A percentile compares a stretch with the other conserved stretches of the same genome.
Conservation (phyloP, 139 green algal species). For the Asterochloris erici region DNA sequence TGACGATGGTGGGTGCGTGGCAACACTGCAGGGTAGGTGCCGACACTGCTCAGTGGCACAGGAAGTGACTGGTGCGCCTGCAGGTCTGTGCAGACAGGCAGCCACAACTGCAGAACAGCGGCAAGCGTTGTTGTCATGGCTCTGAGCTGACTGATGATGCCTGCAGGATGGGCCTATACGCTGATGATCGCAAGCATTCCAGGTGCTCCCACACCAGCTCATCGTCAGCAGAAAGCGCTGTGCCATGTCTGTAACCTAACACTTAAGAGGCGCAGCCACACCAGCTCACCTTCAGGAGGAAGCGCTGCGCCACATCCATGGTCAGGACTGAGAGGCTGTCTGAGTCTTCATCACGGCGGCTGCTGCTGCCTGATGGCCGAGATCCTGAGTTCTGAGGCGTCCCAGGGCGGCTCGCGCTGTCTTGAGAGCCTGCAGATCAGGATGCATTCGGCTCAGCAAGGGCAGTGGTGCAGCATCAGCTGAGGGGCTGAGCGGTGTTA, state of each 20-base stretch:
- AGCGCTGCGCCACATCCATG: conserved; percentile 4
- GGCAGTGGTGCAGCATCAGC: not conserved
- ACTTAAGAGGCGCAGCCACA: not conserved
- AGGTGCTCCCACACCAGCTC: not conserved
- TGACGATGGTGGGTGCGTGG: too few species aligned
- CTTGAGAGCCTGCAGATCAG: not conserved
- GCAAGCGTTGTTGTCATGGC: too few species aligned
- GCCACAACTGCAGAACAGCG: too few species aligned
- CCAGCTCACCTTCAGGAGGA: conserved; percentile 1
- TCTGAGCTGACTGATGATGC: not conserved
- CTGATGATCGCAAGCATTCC: not conserved
- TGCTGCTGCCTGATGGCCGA: not conserved
- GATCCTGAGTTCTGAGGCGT: not conserved
- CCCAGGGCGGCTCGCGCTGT: not conserved
- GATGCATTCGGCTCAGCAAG: not conserved
- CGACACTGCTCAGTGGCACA: too few species aligned
- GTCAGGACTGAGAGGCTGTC: conserved; percentile 1
- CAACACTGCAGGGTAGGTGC: too few species aligned
- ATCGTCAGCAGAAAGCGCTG: not conserved
- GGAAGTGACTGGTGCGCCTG: too few species aligned
- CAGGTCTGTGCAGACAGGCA: too few species aligned
- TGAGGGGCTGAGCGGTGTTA: not conserved
- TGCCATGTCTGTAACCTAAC: not conserved
- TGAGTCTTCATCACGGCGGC: not conserved
- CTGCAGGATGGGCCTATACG: not conserved